Evolutionary conservation across 179 eudicot species (phyloP).

Genomic region (Amaranthus tricolor): DNA sequence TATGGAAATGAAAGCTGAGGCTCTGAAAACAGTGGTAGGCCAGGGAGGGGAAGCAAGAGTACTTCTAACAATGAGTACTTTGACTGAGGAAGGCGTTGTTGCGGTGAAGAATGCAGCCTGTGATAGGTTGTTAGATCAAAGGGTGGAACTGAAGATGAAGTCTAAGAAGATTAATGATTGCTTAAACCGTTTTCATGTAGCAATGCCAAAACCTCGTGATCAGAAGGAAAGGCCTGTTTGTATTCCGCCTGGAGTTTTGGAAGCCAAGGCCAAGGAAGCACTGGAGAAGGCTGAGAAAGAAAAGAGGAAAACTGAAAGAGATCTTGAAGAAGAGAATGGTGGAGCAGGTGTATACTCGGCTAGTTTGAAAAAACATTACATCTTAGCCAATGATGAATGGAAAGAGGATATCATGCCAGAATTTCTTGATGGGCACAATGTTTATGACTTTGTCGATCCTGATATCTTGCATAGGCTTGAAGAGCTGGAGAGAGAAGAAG

Average conservation of each 20-base stretch:
- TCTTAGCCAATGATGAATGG: conserved; percentile 83
- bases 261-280: conserved; percentile 61
- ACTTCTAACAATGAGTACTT: conserved; percentile 81
- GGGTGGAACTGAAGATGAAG: conserved; percentile 93
- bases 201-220: conserved; percentile 85
- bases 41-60: conserved; percentile 83
- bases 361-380: conserved; percentile 71
- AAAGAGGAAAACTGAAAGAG: conserved; percentile 69
- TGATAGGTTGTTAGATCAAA: conserved; percentile 79
- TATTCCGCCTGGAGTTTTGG: conserved; percentile 80
- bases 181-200: conserved; percentile 88
- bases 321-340: conserved; percentile 81
- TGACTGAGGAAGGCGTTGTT: conserved; percentile 87
- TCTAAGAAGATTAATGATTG: conserved; percentile 90
- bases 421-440: conserved; percentile 90
- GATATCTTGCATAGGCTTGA: conserved; percentile 81
- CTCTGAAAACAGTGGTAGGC: conserved; percentile 76
- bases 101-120: conserved; percentile 91
- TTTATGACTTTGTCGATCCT: conserved; percentile 84
- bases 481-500: conserved; percentile 87
- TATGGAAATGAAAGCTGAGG: conserved; percentile 84
- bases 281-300: conserved; percentile 44
- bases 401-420: conserved; percentile 85
- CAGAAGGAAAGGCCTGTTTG: conserved; percentile 73
- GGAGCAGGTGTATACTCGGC: conserved; percentile 98